phyloP scores from a whole-genome alignment of 345 rosid species.

The Anacardium occidentale region DNA sequence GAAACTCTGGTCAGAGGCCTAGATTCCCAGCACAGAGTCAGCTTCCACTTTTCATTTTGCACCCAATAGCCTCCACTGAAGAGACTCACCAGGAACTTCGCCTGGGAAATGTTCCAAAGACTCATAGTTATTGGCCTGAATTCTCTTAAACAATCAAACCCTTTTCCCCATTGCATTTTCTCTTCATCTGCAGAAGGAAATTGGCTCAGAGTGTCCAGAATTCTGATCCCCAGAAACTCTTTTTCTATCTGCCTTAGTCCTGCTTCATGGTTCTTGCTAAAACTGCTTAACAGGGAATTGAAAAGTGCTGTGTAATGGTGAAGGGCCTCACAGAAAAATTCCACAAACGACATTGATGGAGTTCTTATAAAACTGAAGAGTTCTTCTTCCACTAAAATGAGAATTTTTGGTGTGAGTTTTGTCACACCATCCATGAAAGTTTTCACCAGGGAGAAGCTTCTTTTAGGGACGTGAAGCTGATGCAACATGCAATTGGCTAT shows the following conservation, averaged over 20 bases:
- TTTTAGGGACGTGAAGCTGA: constrained; percentile 25
- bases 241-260: constrained; percentile 27
- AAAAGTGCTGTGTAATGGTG: constrained; percentile 29
- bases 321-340: constrained; percentile 31
- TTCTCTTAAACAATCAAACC: constrained; percentile 13
- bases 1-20: constrained; percentile 31
- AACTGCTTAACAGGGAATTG: constrained; percentile 24
- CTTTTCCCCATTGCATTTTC: constrained; percentile 19
- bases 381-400: constrained; percentile 24
- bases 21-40: constrained; percentile 32
- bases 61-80: constrained; percentile 29
- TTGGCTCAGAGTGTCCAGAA: constrained; percentile 21
- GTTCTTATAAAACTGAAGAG: constrained; percentile 14
- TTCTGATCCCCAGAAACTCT: constrained; percentile 23
- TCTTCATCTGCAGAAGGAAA: constrained; percentile 23
- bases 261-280: background rate
- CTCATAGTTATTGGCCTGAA: constrained; percentile 24
- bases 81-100: constrained; percentile 25
- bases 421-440: constrained; percentile 22
- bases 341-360: constrained; percentile 22
- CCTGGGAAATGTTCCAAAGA: constrained; percentile 29
- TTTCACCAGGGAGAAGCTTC: constrained; percentile 16
- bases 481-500: constrained; percentile 27
- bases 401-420: constrained; percentile 17
- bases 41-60: constrained; percentile 26